These are phyloP conservation scores for Rhynchospora tenuis DNA, from an alignment of 176 grass and related monocot genomes.

Conservation along the genomic window DNA sequence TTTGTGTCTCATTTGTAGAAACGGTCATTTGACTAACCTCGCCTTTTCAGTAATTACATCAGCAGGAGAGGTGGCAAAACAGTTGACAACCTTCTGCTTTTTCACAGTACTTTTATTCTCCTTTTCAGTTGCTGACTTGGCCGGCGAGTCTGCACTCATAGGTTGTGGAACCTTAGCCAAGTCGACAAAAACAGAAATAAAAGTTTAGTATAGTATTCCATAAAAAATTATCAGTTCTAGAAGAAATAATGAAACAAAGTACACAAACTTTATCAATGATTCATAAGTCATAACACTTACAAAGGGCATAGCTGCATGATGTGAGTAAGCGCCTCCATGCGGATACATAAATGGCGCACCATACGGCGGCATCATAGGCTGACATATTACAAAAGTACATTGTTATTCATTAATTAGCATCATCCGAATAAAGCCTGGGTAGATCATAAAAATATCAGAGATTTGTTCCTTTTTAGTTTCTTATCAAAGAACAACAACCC, in stretches of 20 bases:
- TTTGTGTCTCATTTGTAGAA: not conserved
- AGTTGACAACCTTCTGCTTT: constrained; percentile 51
- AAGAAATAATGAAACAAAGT: not conserved
- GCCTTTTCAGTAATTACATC: constrained; percentile 51
- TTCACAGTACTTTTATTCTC: constrained; percentile 35
- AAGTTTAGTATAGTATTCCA: constrained; percentile 7
- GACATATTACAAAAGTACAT: not conserved
- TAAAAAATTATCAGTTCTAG: not conserved
- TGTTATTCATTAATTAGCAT: not conserved
- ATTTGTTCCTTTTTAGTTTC: not conserved
- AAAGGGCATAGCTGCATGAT: constrained; percentile 47
- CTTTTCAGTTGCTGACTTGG: constrained; percentile 51
- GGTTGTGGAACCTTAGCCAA: constrained; percentile 13
- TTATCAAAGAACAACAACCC: not conserved
- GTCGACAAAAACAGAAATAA: not conserved
- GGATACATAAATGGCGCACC: constrained; percentile 77
- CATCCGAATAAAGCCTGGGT: not conserved
- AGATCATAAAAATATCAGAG: not conserved
- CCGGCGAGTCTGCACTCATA: constrained; percentile 50
- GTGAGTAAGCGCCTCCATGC: constrained; percentile 47
- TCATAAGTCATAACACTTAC: constrained; percentile 50
- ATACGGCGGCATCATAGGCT: constrained; percentile 58
- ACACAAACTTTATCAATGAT: constrained; percentile 7
- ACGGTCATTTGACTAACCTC: constrained; percentile 25
- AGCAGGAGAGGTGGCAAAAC: constrained; percentile 34